These are phyloP conservation scores for Russula foetens DNA, from an alignment of 768 basidiomycete genomes.

Conservation along the genomic window DNA sequence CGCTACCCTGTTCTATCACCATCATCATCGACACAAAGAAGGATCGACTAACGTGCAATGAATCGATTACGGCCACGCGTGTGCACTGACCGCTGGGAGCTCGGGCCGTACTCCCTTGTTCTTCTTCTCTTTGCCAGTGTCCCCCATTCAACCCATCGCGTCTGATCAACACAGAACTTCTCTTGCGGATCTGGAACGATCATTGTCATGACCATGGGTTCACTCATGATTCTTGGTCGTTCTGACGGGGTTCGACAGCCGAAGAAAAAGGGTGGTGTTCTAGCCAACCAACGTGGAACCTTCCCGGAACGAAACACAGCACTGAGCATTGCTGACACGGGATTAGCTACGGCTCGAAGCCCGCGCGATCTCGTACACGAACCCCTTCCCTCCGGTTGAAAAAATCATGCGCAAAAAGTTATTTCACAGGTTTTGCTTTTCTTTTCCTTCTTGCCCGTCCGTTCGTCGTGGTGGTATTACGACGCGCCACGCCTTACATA, in stretches of 20 bases:
- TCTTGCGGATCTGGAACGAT: not conserved
- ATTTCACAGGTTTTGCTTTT: too few species aligned
- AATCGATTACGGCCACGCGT: not conserved
- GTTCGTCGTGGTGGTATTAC: too few species aligned
- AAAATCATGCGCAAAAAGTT: too few species aligned
- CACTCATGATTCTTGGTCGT: not conserved
- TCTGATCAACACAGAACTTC: not conserved
- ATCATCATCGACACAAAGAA: not conserved
- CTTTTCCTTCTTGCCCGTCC: too few species aligned
- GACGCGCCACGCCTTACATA: too few species aligned
- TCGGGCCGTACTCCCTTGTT: not conserved
- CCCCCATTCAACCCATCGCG: too few species aligned
- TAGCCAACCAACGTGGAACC: too few species aligned
- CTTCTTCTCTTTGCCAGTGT: not conserved
- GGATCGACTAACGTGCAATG: not conserved
- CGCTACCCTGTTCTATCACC: not conserved
- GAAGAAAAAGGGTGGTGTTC: not conserved
- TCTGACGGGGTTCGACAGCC: not conserved
- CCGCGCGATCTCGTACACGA: too few species aligned
- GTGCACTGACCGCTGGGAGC: not conserved
- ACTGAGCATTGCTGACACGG: not conserved
- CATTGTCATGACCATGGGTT: too few species aligned
- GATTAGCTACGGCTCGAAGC: too few species aligned
- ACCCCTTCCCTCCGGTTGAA: too few species aligned
- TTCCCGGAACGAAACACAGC: too few species aligned